Base-by-base conservation (phyloP, 2,329 filamentous ascomycete species). In the Arthrobotrys sinensis region DNA sequence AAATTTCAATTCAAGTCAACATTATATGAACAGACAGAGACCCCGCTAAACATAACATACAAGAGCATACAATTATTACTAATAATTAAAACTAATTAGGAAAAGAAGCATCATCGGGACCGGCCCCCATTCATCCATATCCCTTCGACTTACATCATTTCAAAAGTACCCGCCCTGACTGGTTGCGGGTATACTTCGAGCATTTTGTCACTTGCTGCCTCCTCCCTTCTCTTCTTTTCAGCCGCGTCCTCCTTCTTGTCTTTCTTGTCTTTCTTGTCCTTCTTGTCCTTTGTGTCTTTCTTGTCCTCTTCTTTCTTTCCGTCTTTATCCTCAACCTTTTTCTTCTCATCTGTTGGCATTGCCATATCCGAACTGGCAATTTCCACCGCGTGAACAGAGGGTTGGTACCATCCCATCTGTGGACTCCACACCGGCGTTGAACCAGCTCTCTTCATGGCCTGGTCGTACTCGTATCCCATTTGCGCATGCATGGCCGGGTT, bases 331-430 rank as follows among this genome's bases (percentile, higher is more conserved):
- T 60, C 55, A 7, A 40, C 36, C 7, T 32, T 46, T 7, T 73
- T 63, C 36, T 63, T 65, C 16, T 62, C 19, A 16, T 64, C 57
- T 11, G 28, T 10, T 1, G 73, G 73, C 14, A 66, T 19, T 32
- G 34, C 10, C 10, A 60, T 32, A 10, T 71, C 73, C 5, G 73
- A 71, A 50, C 73, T 66, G 1, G 66, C 66, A 28, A 77, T 71
- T 38, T 77, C 73, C 16, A 77, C 66, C 0, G 52, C 48, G 7
- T 77, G 50, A 24, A 60, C 43, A 2, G 38, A 52, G 8, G 73
- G 60, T 28, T 71, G 66, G 11, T 77, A 77, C 73, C 73, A 77
- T n/a, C 73, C 73, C 32, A 28, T 28, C 5, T 67, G 57, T 46
- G 66, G 32, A 45, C 67, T 36, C 73, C 73, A 77, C 3, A 19